Base-by-base conservation (phyloP, 2,329 filamentous ascomycete genomes). In the Didymella arachidicola region DNA sequence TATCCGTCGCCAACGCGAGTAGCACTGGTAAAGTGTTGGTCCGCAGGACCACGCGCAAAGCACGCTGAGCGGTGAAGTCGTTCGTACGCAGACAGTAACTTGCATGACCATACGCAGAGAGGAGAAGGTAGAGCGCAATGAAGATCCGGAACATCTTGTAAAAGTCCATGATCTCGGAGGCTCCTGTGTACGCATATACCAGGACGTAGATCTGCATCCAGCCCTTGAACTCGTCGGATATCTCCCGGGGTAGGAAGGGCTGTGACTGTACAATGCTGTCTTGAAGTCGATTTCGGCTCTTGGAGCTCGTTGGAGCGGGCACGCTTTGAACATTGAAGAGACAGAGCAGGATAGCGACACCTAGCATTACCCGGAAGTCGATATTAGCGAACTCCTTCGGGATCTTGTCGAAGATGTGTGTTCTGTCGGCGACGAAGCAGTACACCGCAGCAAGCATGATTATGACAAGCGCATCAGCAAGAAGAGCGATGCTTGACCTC, bases 181-280 rank as follows among this genome's bases (percentile, higher is more conserved):
- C 83, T 19, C 83, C 80, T 32, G 84, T 84, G 71, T 86, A 88
- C 60, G 87, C 83, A 65, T 87, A 88, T 12, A 86, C 75, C 18
- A 87, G 73, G 42, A 85, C 77, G 18, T 81, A 72, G 14, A 80
- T 79, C 62, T 88, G 86, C 84, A 89, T 86, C 80, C 85, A 84
- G 2, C 87, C 87, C 74, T 88, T 89, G 82, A 86, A 87, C 69
- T 89, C 87, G 60, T 88, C 82, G 0, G 84, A 85, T 63, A 88
- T 84, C 44, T 82, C 78, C 49, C 86, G 79, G 0, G 82, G 79
- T 5, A 88, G 74, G 52, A 84, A 82, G 1, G 54, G 14, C 10
- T 27, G 29, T 11, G 25, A 36, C 27, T 47, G 54, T 14, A 25
- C 26, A 22, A 8, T 8, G 6, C 48, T 53, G 10, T 56, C 52